Evolutionary conservation across 352 stramenopile species (phyloP).

Genomic region (Globisporangium nagaii): DNA sequence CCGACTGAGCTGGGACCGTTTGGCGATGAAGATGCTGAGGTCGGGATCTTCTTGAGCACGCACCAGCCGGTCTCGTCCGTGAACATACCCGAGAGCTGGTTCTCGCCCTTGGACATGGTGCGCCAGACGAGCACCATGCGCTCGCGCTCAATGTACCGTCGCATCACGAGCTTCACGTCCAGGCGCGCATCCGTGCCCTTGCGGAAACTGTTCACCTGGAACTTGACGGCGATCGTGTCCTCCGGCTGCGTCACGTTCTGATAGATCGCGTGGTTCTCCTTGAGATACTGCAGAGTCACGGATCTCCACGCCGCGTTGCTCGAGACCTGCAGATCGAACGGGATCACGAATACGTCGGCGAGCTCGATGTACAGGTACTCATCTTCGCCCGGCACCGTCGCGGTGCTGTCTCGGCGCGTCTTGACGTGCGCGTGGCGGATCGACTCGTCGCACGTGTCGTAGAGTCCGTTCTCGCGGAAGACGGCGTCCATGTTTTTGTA

Average conservation of each 20-base stretch:
- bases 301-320: slow-evolving; percentile 28
- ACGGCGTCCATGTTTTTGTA: slow-evolving; percentile 33
- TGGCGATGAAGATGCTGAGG: not conserved
- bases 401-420: slow-evolving; percentile 6
- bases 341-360: slow-evolving; percentile 35
- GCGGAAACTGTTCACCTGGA: slow-evolving; percentile 20
- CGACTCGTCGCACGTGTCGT: slow-evolving; percentile 32
- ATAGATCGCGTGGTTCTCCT: slow-evolving; percentile 26
- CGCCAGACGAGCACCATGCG: slow-evolving; percentile 55
- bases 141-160: slow-evolving; percentile 31
- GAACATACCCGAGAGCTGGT: slow-evolving; percentile 38
- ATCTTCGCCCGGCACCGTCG: slow-evolving; percentile 1
- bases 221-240: slow-evolving; percentile 42
- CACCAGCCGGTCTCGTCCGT: slow-evolving; percentile 67
- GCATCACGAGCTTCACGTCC: slow-evolving; percentile 45
- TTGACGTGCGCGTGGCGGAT: slow-evolving; percentile 32
- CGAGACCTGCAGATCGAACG: slow-evolving; percentile 27
- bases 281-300: slow-evolving; percentile 25
- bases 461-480: slow-evolving; percentile 41
- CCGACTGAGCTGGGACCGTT: not conserved
- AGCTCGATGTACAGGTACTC: slow-evolving; percentile 37
- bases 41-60: slow-evolving; percentile 22
- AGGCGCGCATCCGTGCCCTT: slow-evolving; percentile 20
- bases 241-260: slow-evolving; percentile 11
- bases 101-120: slow-evolving; percentile 25